Conservation (phyloP, 2,329 filamentous ascomycete genomes). For the Monilinia polystroma region DNA sequence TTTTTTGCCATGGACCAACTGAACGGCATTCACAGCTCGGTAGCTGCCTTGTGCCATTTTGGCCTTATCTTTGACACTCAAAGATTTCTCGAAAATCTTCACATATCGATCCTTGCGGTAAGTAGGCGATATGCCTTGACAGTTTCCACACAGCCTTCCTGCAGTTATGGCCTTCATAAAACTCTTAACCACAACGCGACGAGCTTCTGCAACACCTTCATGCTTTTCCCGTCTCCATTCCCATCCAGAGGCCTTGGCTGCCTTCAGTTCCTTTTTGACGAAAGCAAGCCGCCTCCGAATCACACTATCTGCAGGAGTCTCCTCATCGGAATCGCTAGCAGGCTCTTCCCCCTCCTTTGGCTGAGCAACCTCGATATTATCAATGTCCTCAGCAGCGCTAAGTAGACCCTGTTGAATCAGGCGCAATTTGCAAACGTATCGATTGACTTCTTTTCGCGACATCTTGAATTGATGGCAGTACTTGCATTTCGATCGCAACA, state of each 20-base stretch:
- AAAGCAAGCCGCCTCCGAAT: constrained; percentile 62
- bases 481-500: constrained; percentile 82
- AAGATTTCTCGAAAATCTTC: constrained; percentile 87
- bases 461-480: constrained; percentile 89
- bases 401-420: constrained; percentile 83
- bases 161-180: constrained; percentile 74
- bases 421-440: constrained; percentile 79
- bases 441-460: constrained; percentile 71
- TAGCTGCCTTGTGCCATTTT: constrained; percentile 71
- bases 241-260: constrained; percentile 47
- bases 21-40: constrained; percentile 43
- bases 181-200: constrained; percentile 73
- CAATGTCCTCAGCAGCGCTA: constrained; percentile 58
- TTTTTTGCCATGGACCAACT: constrained; percentile 43
- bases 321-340: constrained; percentile 37
- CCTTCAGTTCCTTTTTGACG: constrained; percentile 70
- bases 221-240: constrained; percentile 62
- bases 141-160: constrained; percentile 66
- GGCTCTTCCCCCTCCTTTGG: constrained; percentile 30
- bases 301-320: constrained; percentile 46
- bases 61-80: constrained; percentile 71
- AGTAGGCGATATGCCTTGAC: constrained; percentile 69
- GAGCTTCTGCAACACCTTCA: constrained; percentile 75
- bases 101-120: constrained; percentile 89
- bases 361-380: constrained; percentile 39